These are phyloP conservation scores for Dictyostelium intermedium DNA, from an alignment of 78 protist species.

Conservation along the genomic window DNA sequence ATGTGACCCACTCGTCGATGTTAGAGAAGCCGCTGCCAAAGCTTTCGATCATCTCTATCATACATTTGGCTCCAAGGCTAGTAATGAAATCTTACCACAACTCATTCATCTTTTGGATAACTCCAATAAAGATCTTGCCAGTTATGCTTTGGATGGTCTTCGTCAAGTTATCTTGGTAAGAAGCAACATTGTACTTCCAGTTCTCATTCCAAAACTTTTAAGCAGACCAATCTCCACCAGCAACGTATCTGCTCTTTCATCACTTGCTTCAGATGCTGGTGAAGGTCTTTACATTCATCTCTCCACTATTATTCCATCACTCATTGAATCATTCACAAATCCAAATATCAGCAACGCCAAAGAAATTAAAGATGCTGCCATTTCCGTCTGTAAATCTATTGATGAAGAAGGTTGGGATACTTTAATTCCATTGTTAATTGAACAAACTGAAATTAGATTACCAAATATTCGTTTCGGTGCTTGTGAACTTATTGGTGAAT, in stretches of 20 bases:
- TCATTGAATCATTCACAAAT: constrained; percentile 71
- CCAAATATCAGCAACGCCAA: neutral
- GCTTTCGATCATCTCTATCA: constrained; percentile 83
- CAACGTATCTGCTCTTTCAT: constrained; percentile 81
- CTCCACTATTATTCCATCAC: constrained; percentile 70
- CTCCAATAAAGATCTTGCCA: neutral
- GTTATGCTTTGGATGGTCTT: constrained; percentile 85
- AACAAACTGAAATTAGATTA: constrained; percentile 24
- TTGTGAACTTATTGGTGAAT: constrained; percentile 48
- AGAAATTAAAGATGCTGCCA: constrained; percentile 50
- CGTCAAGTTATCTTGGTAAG: constrained; percentile 80
- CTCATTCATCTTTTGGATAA: constrained; percentile 47
- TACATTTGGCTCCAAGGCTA: constrained; percentile 66
- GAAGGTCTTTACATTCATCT: constrained; percentile 75
- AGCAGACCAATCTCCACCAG: constrained; percentile 81
- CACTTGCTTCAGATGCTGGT: constrained; percentile 83
- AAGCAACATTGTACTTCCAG: constrained; percentile 83
- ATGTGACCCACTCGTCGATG: constrained; percentile 85
- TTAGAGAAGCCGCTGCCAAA: constrained; percentile 88
- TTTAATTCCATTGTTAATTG: constrained; percentile 53
- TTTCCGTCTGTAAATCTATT: neutral
- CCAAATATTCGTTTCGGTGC: constrained; percentile 41
- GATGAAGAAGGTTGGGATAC: constrained; percentile 27
- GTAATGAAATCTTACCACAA: constrained; percentile 86
- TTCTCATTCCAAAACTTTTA: constrained; percentile 81